Conservation (phyloP, 371 early-diverging fungal species). For the Cokeromyces recurvatus region DNA sequence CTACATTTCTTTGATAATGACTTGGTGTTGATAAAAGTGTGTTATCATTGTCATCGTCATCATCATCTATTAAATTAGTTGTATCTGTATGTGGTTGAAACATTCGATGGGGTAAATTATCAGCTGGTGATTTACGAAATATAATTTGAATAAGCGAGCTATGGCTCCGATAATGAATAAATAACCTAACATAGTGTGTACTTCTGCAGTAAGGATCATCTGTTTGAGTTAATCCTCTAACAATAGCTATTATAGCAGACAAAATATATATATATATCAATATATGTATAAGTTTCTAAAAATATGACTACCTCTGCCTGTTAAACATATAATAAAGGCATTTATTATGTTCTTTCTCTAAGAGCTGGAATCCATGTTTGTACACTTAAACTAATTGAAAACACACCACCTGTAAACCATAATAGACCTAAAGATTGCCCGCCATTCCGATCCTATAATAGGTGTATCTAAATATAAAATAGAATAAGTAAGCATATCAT, state of each 20-base stretch:
- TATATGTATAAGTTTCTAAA: too few relatives aligned
- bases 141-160: slow-evolving; percentile 31
- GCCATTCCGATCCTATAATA: slow-evolving; percentile 23
- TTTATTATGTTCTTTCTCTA: slow-evolving; percentile 23
- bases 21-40: too few relatives aligned
- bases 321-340: slow-evolving; percentile 18
- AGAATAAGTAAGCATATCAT: slow-evolving; percentile 14
- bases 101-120: slow-evolving; percentile 34
- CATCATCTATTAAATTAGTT: slow-evolving; percentile 6
- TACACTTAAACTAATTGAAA: slow-evolving; percentile 24
- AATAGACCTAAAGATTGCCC: slow-evolving; percentile 23
- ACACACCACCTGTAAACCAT: slow-evolving; percentile 29
- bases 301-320: slow-evolving; percentile 28
- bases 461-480: slow-evolving; percentile 9
- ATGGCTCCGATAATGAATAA: slow-evolving; percentile 29
- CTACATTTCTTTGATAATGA: slow-evolving; percentile 18
- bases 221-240: too few relatives aligned
- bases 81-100: not conserved
- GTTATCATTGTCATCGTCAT: slow-evolving; percentile 16
- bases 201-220: slow-evolving; percentile 24
- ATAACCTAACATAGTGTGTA: slow-evolving; percentile 36
- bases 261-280: too few relatives aligned
- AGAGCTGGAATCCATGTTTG: slow-evolving; percentile 25
- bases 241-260: too few relatives aligned
- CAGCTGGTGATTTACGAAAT: slow-evolving; percentile 38